Percentiles rank a stretch among this genome's conserved stretches.
Conservation (phyloP, 805 yeast genomes). For the Candida loeiensis region DNA sequence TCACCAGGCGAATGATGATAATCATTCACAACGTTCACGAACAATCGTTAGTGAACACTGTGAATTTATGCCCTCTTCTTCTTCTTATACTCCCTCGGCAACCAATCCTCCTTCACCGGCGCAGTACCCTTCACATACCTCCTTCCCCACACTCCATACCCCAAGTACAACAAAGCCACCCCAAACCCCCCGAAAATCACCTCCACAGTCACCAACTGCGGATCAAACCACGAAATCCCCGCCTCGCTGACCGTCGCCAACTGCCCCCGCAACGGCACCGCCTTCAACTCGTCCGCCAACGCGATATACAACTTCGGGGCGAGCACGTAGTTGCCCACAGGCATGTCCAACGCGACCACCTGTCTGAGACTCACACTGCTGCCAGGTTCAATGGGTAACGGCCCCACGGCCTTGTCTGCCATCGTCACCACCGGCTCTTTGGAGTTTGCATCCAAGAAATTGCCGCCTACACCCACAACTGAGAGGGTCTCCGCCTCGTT, state of each 20-base stretch:
- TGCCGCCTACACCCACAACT: constrained; percentile 68
- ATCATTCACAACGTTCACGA: too few species aligned
- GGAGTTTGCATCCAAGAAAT: constrained; percentile 52
- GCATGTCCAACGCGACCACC: constrained; percentile 54
- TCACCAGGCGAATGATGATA: too few species aligned
- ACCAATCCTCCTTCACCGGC: constrained; percentile 23
- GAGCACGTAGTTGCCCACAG: constrained; percentile 54
- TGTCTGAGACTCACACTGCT: constrained; percentile 52
- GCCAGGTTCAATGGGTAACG: constrained; percentile 50
- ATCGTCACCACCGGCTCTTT: constrained; percentile 56
- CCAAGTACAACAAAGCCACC: constrained; percentile 46
- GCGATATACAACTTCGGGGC: constrained; percentile 58
- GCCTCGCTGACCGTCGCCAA: constrained; percentile 58
- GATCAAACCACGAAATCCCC: constrained; percentile 67
- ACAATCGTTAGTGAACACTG: too few species aligned
- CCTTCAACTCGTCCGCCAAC: constrained; percentile 47
- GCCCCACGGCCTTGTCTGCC: constrained; percentile 63
- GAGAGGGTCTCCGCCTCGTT: constrained; percentile 48
- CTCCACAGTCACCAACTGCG: constrained; percentile 65
- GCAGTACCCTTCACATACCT: constrained; percentile 41
- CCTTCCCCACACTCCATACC: constrained; percentile 42
- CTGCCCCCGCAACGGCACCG: constrained; percentile 56
- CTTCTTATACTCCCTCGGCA: constrained; percentile 12
- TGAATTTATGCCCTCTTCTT: constrained; percentile 1
- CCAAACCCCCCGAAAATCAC: constrained; percentile 22